phyloP scores from a whole-genome alignment of 805 yeast species.

The Candida hungchunana region DNA sequence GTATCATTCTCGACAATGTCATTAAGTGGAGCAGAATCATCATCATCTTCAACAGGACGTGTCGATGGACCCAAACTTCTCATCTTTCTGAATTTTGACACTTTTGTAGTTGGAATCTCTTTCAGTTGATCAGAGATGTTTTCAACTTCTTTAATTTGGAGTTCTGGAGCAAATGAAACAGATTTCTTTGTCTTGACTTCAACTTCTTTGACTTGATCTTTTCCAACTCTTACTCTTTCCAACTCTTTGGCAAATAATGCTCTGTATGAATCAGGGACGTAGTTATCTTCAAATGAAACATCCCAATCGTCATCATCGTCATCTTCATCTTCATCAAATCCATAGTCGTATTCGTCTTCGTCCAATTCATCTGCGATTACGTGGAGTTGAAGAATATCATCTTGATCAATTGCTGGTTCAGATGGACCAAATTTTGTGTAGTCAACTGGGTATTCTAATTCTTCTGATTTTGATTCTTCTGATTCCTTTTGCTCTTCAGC shows the following conservation, averaged over 20 bases:
- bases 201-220: conserved; percentile 9
- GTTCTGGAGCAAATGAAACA: conserved; percentile 47
- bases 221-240: conserved; percentile 18
- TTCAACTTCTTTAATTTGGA: conserved; percentile 58
- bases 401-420: conserved; percentile 33
- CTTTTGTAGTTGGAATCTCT: conserved; percentile 20
- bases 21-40: conserved; percentile 1
- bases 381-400: conserved; percentile 50
- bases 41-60: neutral
- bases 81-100: conserved; percentile 22
- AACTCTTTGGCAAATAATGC: conserved; percentile 22
- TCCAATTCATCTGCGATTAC: conserved; percentile 46
- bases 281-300: conserved; percentile 5
- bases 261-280: conserved; percentile 21
- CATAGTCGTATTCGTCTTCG: conserved; percentile 34
- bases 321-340: conserved; percentile 24
- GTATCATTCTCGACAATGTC: conserved; percentile 10
- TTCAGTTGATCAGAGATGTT: conserved; percentile 47
- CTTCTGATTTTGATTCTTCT: neutral
- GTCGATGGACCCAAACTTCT: conserved; percentile 2
- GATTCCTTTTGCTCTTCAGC: neutral
- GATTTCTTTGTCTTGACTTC: conserved; percentile 33
- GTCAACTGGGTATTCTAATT: neutral
- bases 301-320: conserved; percentile 26
- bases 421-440: conserved; percentile 4